These are phyloP conservation scores for Castanea mollissima DNA, from an alignment of 306 rosid genomes.

Conservation along the genomic window DNA sequence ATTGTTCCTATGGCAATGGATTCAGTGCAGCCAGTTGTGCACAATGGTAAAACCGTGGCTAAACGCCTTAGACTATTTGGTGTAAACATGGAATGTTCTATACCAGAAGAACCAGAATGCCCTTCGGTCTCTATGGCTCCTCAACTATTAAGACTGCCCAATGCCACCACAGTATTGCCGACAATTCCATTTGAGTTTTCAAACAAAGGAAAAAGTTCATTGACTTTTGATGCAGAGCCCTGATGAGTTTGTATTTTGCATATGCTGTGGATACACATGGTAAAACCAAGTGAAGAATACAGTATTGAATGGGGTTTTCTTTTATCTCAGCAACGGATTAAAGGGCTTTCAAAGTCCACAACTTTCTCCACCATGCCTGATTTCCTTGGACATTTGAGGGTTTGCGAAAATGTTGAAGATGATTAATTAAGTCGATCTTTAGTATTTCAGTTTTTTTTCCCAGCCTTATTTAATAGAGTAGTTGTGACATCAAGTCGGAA, in stretches of 20 bases:
- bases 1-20: constrained; percentile 42
- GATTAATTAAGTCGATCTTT: too few relatives aligned
- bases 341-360: constrained; percentile 22
- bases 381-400: not conserved
- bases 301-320: constrained; percentile 1
- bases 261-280: constrained; percentile 9
- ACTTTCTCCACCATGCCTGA: not conserved
- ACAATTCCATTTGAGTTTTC: constrained; percentile 41
- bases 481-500: constrained; percentile 25
- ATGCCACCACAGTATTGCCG: constrained; percentile 31
- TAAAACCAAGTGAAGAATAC: constrained; percentile 30
- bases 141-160: constrained; percentile 40
- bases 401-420: too few relatives aligned
- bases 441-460: too few relatives aligned
- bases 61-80: constrained; percentile 69
- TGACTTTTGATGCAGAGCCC: constrained; percentile 54
- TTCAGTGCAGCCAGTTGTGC: constrained; percentile 39
- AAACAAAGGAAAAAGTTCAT: constrained; percentile 51
- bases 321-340: constrained; percentile 10
- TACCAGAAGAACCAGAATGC: constrained; percentile 33
- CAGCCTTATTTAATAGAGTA: too few relatives aligned
- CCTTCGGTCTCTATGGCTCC: constrained; percentile 27
- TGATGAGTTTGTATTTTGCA: constrained; percentile 30
- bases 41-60: constrained; percentile 8
- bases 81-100: constrained; percentile 78